Base-by-base conservation (phyloP, 78 protist species). In the Tieghemostelium lacteum region DNA sequence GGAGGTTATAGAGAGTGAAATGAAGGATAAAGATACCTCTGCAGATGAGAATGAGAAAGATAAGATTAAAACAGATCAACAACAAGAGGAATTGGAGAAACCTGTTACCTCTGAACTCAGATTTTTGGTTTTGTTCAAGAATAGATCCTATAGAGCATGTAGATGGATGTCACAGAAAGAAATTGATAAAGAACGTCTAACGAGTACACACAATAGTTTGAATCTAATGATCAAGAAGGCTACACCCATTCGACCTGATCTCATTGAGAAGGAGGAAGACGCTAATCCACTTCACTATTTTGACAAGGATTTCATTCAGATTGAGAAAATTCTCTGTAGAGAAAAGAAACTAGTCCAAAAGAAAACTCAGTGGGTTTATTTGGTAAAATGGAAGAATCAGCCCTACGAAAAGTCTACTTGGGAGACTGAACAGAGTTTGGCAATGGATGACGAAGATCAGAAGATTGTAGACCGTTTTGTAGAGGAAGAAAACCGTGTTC, bases 381-480 rank as follows among this genome's bases (percentile, higher is more conserved):
- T 96, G 24, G 95, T 94, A 57, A 96, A 96, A 70, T 96, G 97
- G 97, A 78, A 74, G 50, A 12, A 29, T 22, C 72, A 85, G 3
- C 71, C 78, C 17, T 85, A 96, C 54, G 83, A 64, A 33, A 96
- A 96, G 63, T 57, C 67, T 61, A 96, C 97, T 5, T 96, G 96
- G 96, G 97, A 94, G 86, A 4, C 50, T 16, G 49, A 63, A 26
- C 3, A 3, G 20, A 5, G 45, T 29, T 37, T 49, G 37, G 24
- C 55, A 29, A 2, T 74, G 20, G 85, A 87, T 3, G 22, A 24
- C 49, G 52, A 71, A 6, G 65, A 57, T 24, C 55, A 54, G 34
- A 26, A 39, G 5, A 39, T 34, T 6, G 19, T 52, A 10, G 49
- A 63, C 22, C 28, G 2, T n/a, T 36, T 20, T 54, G 16, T 52